Conservation (phyloP, 164 flowering plant genomes). For the Dillenia turbinata region DNA sequence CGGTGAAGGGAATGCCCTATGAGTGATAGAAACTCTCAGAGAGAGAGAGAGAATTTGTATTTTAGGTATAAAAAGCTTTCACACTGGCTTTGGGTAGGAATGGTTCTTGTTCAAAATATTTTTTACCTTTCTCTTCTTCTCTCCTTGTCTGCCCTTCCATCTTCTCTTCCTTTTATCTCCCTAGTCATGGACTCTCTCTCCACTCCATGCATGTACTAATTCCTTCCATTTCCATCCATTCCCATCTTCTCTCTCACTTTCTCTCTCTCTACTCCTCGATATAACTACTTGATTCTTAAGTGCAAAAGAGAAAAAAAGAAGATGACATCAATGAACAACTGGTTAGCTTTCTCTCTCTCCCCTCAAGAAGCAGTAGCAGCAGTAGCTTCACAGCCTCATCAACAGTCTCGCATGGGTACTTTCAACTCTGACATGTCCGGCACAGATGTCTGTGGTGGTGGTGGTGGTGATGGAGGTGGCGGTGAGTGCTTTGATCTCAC, state of each 20-base stretch:
- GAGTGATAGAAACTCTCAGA: conserved; percentile 20
- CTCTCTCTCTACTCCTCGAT: not conserved
- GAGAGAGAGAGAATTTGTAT: conserved; percentile 27
- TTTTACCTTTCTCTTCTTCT: conserved; percentile 36
- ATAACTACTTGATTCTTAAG: not conserved
- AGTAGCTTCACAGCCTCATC: conserved; percentile 25
- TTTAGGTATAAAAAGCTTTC: conserved; percentile 8
- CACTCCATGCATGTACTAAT: conserved; percentile 34
- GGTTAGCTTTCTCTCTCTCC: conserved; percentile 88
- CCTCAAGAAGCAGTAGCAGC: conserved; percentile 54
- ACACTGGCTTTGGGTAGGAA: conserved; percentile 32
- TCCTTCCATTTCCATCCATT: conserved; percentile 6
- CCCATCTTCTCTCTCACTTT: not conserved
- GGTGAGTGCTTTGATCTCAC: conserved; percentile 57
- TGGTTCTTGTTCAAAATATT: conserved; percentile 22
- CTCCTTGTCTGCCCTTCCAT: conserved; percentile 14
- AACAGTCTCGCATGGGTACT: conserved; percentile 27
- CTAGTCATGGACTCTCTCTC: conserved; percentile 3
- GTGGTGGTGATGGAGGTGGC: not conserved
- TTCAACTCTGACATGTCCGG: conserved; percentile 53
- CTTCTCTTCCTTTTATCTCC: conserved; percentile 11
- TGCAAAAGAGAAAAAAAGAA: not conserved
- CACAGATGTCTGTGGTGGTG: conserved; percentile 25
- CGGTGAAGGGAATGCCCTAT: too few relatives aligned
- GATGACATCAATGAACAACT: conserved; percentile 79